These are phyloP conservation scores for Cyberlindnera saturnus DNA, from an alignment of 805 yeast genomes.

Conservation along the genomic window DNA sequence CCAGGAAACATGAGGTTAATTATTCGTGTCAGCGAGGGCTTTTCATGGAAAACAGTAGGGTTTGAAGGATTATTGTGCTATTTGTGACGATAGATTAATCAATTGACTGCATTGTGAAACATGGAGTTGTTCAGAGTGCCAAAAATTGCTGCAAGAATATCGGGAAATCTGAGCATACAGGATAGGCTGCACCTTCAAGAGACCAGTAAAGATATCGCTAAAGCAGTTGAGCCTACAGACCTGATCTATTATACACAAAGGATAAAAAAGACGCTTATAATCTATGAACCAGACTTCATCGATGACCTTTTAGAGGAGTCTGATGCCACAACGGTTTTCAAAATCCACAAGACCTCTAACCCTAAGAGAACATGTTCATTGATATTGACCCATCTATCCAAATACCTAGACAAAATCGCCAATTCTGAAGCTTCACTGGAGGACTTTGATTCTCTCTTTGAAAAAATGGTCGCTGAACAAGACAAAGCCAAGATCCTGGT, in stretches of 20 bases:
- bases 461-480: constrained; percentile 14
- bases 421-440: constrained; percentile 1
- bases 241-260: constrained; percentile 12
- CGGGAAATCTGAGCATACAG: constrained; percentile 9
- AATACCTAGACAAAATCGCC: constrained; percentile 10
- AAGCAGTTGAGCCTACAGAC: constrained; percentile 6
- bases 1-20: no score
- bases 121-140: constrained; percentile 4
- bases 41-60: no score
- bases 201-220: constrained; percentile 2
- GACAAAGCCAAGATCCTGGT: constrained; percentile 20
- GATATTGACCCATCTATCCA: constrained; percentile 6
- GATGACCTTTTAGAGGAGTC: constrained; percentile 15
- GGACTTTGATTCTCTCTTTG: constrained; percentile 13
- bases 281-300: constrained; percentile 8
- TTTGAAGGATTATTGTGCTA: no score
- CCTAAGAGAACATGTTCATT: constrained; percentile 15
- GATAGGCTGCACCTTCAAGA: constrained; percentile 17
- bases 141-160: constrained; percentile 7
- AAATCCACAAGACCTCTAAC: constrained; percentile 13
- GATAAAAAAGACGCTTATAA: constrained; percentile 8
- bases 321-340: constrained; percentile 11
- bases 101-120: background rate
- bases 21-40: no score
- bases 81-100: background rate